Evolutionary conservation across 2,329 filamentous ascomycete species (phyloP).

Genomic region (Alternaria solani): DNA sequence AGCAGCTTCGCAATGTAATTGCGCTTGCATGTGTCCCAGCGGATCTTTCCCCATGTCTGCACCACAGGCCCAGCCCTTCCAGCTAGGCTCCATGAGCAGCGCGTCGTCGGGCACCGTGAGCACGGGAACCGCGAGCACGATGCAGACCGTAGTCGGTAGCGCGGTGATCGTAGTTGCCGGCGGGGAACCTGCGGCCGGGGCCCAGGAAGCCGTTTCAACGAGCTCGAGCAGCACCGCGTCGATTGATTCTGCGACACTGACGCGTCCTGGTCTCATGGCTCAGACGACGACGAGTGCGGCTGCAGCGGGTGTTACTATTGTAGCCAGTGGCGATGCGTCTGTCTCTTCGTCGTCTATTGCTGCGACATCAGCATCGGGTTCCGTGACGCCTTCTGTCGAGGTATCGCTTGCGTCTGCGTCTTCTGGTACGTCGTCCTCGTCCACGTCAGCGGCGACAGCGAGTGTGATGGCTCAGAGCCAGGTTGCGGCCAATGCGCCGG

Average conservation of each 20-base stretch:
- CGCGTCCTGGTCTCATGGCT: conserved; percentile 25
- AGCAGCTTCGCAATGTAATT: conserved; percentile 36
- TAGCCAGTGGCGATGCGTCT: conserved; percentile 22
- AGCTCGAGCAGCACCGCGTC: conserved; percentile 18
- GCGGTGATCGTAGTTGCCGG: conserved; percentile 36
- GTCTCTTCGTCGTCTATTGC: background rate
- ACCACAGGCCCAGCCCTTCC: conserved; percentile 38
- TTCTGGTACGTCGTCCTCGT: background rate
- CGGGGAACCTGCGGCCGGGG: conserved; percentile 21
- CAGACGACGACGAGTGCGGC: conserved; percentile 27
- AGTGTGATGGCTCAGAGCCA: conserved; percentile 33
- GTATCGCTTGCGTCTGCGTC: background rate
- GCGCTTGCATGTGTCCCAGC: conserved; percentile 42
- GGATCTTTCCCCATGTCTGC: conserved; percentile 43
- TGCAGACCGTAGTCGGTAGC: conserved; percentile 33
- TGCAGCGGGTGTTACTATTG: conserved; percentile 26
- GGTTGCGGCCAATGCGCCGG: conserved; percentile 23
- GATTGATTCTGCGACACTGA: conserved; percentile 35
- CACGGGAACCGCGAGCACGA: conserved; percentile 29
- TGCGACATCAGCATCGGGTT: background rate
- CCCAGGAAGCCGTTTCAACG: conserved; percentile 18
- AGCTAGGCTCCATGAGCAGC: conserved; percentile 31
- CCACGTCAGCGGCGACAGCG: conserved; percentile 15
- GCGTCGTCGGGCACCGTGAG: conserved; percentile 12
- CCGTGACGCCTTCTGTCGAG: background rate